Evolutionary conservation across 768 basidiomycete species (phyloP).

Genomic region (Stropharia rugosoannulata): DNA sequence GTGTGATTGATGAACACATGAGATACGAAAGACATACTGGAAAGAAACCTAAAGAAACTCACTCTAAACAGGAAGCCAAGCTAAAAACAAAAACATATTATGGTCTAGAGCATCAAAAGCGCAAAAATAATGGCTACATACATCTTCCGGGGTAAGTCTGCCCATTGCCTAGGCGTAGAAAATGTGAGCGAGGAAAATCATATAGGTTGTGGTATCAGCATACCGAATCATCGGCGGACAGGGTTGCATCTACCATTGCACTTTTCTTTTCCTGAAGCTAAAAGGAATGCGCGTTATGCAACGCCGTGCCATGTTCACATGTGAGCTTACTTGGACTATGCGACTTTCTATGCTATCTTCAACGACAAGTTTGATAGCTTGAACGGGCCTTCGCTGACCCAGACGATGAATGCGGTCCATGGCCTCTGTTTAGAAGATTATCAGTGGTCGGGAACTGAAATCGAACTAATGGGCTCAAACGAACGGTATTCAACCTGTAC

Average conservation of each 20-base stretch:
- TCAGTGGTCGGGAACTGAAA: not conserved
- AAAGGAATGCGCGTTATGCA: not conserved
- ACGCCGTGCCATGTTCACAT: not conserved
- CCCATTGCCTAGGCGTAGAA: conserved; percentile 74
- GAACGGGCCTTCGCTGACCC: conserved; percentile 92
- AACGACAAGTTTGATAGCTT: conserved; percentile 90
- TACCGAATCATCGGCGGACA: conserved; percentile 80
- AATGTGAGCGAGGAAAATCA: not conserved
- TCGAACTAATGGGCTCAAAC: conserved; percentile 24
- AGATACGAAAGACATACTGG: not conserved
- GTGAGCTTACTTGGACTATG: conserved; percentile 69
- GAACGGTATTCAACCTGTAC: conserved; percentile 73
- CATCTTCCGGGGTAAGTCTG: conserved; percentile 84
- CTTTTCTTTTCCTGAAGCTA: conserved; percentile 96
- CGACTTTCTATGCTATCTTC: conserved; percentile 97
- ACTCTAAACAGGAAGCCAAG: conserved; percentile 61
- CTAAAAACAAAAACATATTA: conserved; percentile 25
- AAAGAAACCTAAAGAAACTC: conserved; percentile 23
- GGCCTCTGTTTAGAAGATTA: conserved; percentile 55
- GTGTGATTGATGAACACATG: not conserved
- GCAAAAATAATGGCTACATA: conserved; percentile 28
- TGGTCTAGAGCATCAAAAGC: conserved; percentile 4
- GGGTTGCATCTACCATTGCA: conserved; percentile 89
- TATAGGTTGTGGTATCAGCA: conserved; percentile 20
- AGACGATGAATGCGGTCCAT: conserved; percentile 98